Evolutionary conservation across 2,329 filamentous ascomycete species (phyloP).

Genomic region (Xylaria sp.): DNA sequence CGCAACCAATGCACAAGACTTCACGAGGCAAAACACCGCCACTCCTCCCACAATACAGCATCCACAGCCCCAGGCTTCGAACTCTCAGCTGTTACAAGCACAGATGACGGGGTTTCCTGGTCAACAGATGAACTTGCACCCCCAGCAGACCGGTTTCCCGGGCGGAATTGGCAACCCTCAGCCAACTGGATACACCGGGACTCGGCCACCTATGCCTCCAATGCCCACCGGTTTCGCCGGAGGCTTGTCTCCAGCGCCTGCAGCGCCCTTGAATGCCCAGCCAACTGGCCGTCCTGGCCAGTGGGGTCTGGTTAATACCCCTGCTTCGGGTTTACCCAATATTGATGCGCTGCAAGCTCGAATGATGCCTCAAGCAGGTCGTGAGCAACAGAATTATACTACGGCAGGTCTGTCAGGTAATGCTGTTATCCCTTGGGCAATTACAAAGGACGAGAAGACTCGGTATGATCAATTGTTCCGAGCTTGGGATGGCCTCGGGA

Average conservation of each 20-base stretch:
- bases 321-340: conserved; percentile 86
- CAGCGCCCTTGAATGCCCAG: conserved; percentile 79
- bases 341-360: conserved; percentile 90
- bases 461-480: conserved; percentile 95
- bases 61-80: conserved; percentile 77
- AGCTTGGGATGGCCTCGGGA: conserved; percentile 93
- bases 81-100: conserved; percentile 65
- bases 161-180: conserved; percentile 69
- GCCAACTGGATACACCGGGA: conserved; percentile 79
- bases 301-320: conserved; percentile 98
- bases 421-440: conserved; percentile 96
- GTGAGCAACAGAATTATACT: conserved; percentile 82
- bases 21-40: conserved; percentile 60
- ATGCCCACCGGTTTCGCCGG: conserved; percentile 70
- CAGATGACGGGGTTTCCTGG: conserved; percentile 72
- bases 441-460: conserved; percentile 98
- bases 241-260: conserved; percentile 62
- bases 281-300: conserved; percentile 92
- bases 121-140: conserved; percentile 64
- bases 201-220: conserved; percentile 83
- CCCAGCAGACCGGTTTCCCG: conserved; percentile 74
- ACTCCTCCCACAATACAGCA: conserved; percentile 66
- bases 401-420: conserved; percentile 89
- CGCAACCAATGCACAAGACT: conserved; percentile 72
- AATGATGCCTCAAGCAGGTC: conserved; percentile 96